Evolutionary conservation across 352 stramenopile genomes (phyloP), one percentile per base, ranked within the genome.

Genomic region (Globisporangium nagaii): DNA sequence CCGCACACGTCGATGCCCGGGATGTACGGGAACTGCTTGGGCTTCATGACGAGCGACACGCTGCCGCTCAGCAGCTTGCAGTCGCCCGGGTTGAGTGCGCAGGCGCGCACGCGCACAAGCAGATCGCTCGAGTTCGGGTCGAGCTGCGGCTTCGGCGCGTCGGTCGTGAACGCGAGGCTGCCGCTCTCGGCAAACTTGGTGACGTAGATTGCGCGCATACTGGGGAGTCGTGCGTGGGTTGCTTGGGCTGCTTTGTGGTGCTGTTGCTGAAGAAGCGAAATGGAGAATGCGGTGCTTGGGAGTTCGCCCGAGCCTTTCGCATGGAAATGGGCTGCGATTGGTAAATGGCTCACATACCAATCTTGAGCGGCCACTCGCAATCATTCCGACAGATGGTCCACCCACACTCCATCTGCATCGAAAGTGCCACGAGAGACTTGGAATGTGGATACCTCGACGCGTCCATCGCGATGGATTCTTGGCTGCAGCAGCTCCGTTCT

Each of bases 151-250:
- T 49, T 64, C 1, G 58, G 30, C 0, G 47, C 56, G 28, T 74
- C 62, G 0, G 47, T 24, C 0, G 32, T 53, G 45, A 71, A 72
- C 44, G 37, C 43, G 37, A 79, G 7, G 51, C 70, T 79, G 30
- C 41, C 64, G 13, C 44, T 32, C 8, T 63, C 51, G 1, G 52
- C 58, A 25, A 72, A 74, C 31, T 64, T 49, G 12, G 70, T 74
- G n/a, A 76, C 62, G 17, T 70, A 62, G 40, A 79, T 56, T 4
- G 64, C 58, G 49, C 74, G 72, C 70, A 79, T 79, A 10, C 8
- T 10, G 37, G n/a, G 6, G 27, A 8, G 37, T 15, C 27, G 37
- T 12, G 39, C 39, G 15, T 45, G 39, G 28, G 19, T 30, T n/a
- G n/a, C n/a, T n/a, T n/a, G n/a, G n/a, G n/a, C n/a, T n/a, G n/a